Conservation (phyloP, 805 yeast genomes). For the Teunomyces stri region DNA sequence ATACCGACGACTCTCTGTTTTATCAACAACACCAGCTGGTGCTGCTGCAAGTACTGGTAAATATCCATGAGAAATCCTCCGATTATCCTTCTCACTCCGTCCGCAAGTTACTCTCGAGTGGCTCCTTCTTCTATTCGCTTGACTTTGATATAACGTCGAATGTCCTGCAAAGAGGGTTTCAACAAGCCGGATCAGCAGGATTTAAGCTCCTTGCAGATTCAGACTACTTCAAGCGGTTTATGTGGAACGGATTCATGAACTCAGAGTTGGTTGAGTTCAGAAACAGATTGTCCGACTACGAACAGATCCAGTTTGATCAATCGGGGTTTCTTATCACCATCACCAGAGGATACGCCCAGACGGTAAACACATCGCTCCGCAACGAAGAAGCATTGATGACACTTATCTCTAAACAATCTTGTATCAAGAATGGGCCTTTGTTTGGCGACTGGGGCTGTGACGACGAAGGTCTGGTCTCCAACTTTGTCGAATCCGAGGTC, state of each 20-base stretch:
- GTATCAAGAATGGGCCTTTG: conserved; percentile 45
- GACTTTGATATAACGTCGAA: conserved; percentile 46
- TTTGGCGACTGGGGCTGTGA: conserved; percentile 61
- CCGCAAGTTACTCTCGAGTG: conserved; percentile 42
- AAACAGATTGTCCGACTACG: conserved; percentile 38
- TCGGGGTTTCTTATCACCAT: conserved; percentile 49
- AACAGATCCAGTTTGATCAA: conserved; percentile 40
- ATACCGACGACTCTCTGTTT: background rate
- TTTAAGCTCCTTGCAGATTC: conserved; percentile 30
- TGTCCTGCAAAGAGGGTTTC: conserved; percentile 44
- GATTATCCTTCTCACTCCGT: conserved; percentile 46
- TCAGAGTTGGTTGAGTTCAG: conserved; percentile 47
- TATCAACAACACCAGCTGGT: conserved; percentile 1
- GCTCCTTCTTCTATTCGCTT: conserved; percentile 48
- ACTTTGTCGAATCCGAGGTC: conserved; percentile 52
- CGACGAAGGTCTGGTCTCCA: conserved; percentile 52
- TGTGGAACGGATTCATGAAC: conserved; percentile 52
- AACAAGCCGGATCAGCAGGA: conserved; percentile 9
- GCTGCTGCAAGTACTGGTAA: conserved; percentile 3
- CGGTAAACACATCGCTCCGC: conserved; percentile 35
- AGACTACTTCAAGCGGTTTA: conserved; percentile 44
- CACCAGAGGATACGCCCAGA: conserved; percentile 51
- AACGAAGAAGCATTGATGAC: conserved; percentile 42
- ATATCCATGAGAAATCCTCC: conserved; percentile 16
- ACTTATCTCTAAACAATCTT: conserved; percentile 51